phyloP scores from a whole-genome alignment of 2,329 filamentous ascomycete species.

The Coniochaeta sp. region DNA sequence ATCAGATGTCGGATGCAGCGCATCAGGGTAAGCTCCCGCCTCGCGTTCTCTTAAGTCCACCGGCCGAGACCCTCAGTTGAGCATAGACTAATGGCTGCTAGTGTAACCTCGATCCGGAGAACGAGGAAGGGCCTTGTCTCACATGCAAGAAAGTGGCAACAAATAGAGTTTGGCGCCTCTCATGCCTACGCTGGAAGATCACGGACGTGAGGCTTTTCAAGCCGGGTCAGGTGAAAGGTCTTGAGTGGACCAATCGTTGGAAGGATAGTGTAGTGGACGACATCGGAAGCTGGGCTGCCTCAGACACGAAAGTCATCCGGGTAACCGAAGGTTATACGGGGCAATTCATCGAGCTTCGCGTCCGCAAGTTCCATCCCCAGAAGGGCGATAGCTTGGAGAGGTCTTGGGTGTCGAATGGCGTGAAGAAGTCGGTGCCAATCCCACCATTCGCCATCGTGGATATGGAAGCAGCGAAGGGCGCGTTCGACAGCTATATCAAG shows the following conservation, averaged over 20 bases:
- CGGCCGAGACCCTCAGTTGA: background rate
- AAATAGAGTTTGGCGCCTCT: slow-evolving; percentile 42
- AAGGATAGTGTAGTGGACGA: slow-evolving; percentile 45
- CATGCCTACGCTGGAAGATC: slow-evolving; percentile 54
- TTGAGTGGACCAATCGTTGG: slow-evolving; percentile 54
- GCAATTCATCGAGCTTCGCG: slow-evolving; percentile 37
- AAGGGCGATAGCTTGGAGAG: slow-evolving; percentile 46
- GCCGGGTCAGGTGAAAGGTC: slow-evolving; percentile 48
- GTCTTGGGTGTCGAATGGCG: slow-evolving; percentile 42
- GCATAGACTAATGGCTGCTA: slow-evolving; percentile 15
- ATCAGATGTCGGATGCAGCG: slow-evolving; percentile 55
- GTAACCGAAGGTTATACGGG: slow-evolving; percentile 48
- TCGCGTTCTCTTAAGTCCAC: background rate
- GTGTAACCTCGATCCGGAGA: slow-evolving; percentile 43
- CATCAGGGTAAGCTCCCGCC: slow-evolving; percentile 41
- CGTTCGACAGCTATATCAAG: slow-evolving; percentile 44
- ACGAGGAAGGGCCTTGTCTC: slow-evolving; percentile 40
- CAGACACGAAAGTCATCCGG: slow-evolving; percentile 39
- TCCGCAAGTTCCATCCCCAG: slow-evolving; percentile 47
- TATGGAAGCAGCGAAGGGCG: slow-evolving; percentile 38
- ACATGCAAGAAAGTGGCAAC: slow-evolving; percentile 45
- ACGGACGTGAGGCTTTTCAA: slow-evolving; percentile 51
- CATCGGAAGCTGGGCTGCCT: slow-evolving; percentile 47
- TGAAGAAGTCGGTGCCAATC: slow-evolving; percentile 38
- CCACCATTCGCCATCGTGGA: slow-evolving; percentile 51